These are phyloP conservation scores for Aegilops umbellulata DNA, from an alignment of 176 grass and related monocot genomes.

Conservation along the genomic window DNA sequence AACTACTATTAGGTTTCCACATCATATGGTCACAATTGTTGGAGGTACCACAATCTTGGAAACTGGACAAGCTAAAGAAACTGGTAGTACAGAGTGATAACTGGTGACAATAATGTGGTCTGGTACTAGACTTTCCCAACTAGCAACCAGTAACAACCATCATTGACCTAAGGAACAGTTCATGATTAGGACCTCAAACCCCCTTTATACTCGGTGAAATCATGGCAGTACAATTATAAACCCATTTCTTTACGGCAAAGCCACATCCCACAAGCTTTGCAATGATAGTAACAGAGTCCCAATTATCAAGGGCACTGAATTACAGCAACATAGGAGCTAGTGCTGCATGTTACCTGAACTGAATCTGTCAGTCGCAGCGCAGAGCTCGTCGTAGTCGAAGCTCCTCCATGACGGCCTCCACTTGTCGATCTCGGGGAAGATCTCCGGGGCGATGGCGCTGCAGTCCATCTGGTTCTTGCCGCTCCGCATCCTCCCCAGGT, in stretches of 20 bases:
- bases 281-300: conserved; percentile 32
- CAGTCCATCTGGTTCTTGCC: conserved; percentile 56
- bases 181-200: conserved; percentile 42
- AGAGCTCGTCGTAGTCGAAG: conserved; percentile 81
- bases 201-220: not conserved
- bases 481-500: conserved; percentile 56
- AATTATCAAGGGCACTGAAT: conserved; percentile 25
- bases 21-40: not conserved
- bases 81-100: not conserved
- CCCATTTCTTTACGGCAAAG: conserved; percentile 30
- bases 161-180: conserved; percentile 30
- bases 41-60: not conserved
- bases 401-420: conserved; percentile 92
- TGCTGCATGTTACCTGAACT: conserved; percentile 63
- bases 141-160: conserved; percentile 24
- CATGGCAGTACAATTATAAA: conserved; percentile 17
- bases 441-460: conserved; percentile 45
- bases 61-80: not conserved
- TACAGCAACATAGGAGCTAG: conserved; percentile 6
- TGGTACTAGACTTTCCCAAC: conserved; percentile 7
- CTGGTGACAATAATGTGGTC: not conserved
- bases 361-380: conserved; percentile 73
- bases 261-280: conserved; percentile 19
- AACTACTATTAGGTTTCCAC: not conserved
- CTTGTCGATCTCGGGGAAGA: conserved; percentile 61